Evolutionary conservation across 345 rosid genomes (phyloP), one percentile per base, ranked within the genome.

Genomic region (Psidium friedrichsthalianum): DNA sequence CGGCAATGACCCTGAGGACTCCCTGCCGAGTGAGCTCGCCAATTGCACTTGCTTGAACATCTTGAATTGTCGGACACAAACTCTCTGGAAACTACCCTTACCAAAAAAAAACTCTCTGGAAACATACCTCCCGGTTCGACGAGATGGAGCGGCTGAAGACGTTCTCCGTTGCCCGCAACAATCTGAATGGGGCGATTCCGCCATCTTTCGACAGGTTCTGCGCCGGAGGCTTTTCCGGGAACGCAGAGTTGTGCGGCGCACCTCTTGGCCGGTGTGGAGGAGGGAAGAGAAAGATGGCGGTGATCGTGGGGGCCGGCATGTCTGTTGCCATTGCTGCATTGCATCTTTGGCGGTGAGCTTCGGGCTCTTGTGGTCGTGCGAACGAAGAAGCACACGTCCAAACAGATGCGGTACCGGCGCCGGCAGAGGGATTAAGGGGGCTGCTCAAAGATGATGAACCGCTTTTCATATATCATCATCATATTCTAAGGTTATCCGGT

Each of bases 71-170:
- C 57, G 8, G 80, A 87, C 4, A 94, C n/a, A n/a, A 64, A 82
- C 82, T 94, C 83, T 87, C 92, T 44, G 94, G 96, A 44, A 51
- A 88, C 64, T 94, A 47, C 94, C 90, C n/a, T n/a, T n/a, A n/a
- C n/a, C n/a, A n/a, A n/a, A n/a, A n/a, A n/a, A n/a, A n/a, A 64
- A 82, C 82, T 94, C 83, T 87, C 92, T 44, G 94, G 96, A 44
- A 51, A 88, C 64, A 87, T 94, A 47, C 94, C 90, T 21, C 88
- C 84, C 18, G 87, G 44, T 57, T 94, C 29, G 84, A 76, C 81
- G 88, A 90, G 81, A 85, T 92, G 74, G 85, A 86, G 53, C 89
- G 94, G 59, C 88, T 92, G 86, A 92, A 86, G 47, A 74, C 55
- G 1, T 90, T 87, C 82, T 90, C 92, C 27, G 90, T 93, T 0